Conservation (phyloP, 208 protist genomes). For the Leptomonas pyrrhocoris region DNA sequence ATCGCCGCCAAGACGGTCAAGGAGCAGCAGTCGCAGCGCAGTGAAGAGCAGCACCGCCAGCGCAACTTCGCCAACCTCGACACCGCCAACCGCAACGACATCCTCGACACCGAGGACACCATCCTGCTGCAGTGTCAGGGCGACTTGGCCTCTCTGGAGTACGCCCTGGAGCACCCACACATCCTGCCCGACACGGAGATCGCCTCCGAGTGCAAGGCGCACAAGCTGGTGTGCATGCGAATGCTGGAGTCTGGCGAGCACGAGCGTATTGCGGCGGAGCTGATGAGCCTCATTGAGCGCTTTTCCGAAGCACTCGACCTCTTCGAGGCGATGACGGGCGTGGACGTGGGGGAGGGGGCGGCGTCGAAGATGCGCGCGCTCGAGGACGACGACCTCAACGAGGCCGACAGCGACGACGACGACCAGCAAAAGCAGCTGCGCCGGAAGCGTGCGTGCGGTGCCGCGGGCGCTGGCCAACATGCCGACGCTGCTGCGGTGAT, state of each 20-base stretch:
- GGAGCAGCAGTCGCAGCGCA: constrained; percentile 33
- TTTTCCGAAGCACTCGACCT: constrained; percentile 79
- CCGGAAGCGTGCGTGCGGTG: constrained; percentile 25
- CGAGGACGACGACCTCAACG: constrained; percentile 45
- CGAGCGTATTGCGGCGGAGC: constrained; percentile 67
- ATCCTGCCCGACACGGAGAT: constrained; percentile 85
- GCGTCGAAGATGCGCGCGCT: constrained; percentile 63
- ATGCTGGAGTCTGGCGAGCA: constrained; percentile 79
- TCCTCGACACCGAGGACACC: constrained; percentile 70
- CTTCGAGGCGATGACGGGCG: constrained; percentile 88
- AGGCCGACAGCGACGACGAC: constrained; percentile 84
- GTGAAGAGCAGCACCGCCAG: constrained; percentile 20
- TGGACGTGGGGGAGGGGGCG: constrained; percentile 81
- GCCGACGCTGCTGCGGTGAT: constrained; percentile 53
- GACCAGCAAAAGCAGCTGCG: constrained; percentile 62
- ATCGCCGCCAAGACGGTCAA: constrained; percentile 44
- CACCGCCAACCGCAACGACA: constrained; percentile 56
- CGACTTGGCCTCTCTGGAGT: constrained; percentile 88
- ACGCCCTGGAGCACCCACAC: constrained; percentile 83
- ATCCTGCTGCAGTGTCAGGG: constrained; percentile 82
- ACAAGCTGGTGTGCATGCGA: constrained; percentile 84
- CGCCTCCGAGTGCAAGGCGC: constrained; percentile 75
- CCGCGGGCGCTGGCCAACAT: constrained; percentile 4
- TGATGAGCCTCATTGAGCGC: constrained; percentile 87
- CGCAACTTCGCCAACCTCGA: constrained; percentile 43